Conservation (phyloP, 148 eudicot species). For the Salicornia ramosissima region DNA sequence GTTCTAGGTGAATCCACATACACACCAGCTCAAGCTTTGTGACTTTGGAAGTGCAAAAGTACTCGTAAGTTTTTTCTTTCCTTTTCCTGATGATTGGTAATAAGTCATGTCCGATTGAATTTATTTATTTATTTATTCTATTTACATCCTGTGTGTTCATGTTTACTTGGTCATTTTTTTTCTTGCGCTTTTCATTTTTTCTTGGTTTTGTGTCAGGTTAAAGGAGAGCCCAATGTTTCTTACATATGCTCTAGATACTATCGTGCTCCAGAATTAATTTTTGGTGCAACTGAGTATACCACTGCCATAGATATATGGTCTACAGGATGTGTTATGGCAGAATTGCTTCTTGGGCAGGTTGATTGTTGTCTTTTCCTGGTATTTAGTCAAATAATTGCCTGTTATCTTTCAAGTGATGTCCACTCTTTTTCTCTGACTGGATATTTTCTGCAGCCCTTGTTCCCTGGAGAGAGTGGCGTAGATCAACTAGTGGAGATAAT, state of each 20-base stretch:
- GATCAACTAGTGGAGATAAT: constrained; percentile 96
- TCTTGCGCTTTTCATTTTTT: neutral
- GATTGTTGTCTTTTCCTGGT: neutral
- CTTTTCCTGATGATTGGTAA: constrained; percentile 9
- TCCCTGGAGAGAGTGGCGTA: constrained; percentile 98
- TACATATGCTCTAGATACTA: constrained; percentile 95
- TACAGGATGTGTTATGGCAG: constrained; percentile 97
- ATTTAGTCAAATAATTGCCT: neutral
- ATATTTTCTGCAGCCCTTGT: constrained; percentile 65
- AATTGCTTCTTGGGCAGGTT: constrained; percentile 92
- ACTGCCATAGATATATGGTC: constrained; percentile 99
- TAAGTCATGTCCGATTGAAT: constrained; percentile 14
- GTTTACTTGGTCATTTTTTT: neutral
- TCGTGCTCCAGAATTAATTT: constrained; percentile 96
- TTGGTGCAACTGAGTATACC: constrained; percentile 94
- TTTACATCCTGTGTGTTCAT: constrained; percentile 6
- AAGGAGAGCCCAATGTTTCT: constrained; percentile 95
- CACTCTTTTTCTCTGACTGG: constrained; percentile 1
- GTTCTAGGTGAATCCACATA: constrained; percentile 91
- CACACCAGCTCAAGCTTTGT: constrained; percentile 95
- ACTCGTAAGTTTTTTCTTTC: constrained; percentile 50
- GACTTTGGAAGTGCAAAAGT: constrained; percentile 99
- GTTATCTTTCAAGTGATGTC: neutral
- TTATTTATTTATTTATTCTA: neutral
- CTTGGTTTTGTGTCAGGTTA: constrained; percentile 47